Evolutionary conservation across 2,329 filamentous ascomycete genomes (phyloP), one percentile per base, ranked within the genome.

Genomic region (Corinectria fuckeliana): DNA sequence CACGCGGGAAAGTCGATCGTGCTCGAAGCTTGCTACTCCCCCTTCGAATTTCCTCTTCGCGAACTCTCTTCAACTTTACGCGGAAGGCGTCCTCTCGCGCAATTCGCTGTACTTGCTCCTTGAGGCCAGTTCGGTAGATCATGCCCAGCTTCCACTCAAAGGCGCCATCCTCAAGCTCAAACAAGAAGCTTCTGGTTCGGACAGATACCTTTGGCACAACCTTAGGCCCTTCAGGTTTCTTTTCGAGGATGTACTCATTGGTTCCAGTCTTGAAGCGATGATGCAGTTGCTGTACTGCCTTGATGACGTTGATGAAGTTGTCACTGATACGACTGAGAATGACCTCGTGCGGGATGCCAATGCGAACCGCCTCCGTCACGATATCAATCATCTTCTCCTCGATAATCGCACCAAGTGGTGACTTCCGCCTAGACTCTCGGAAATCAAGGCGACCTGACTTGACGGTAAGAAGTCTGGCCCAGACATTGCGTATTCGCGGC

Each of bases 131-230:
- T 28, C 94, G 88, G 74, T 98, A 99, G 50, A 99, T 99, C 71
- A 93, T 88, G 14, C 93, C 92, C 9, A 99, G 81, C 73, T 97
- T 98, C 91, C 93, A 99, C 74, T 99, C 95, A 70, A 99, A 99
- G 0, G 92, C 90, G 49, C 95, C 94, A 73, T 99, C 95, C 76
- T 99, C 95, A 32, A 99, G 82, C 71, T 98, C 94, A 59, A 99
- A 94, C 2, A 97, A 78, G 21, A 99, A 82, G 5, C 91, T 91
- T 68, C 91, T 91, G 54, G 90, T 90, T 50, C 93, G 87, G 9
- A 99, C 66, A 0, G 93, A 94, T 20, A 99, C 81, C 71, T 91
- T 94, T 1, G 95, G 95, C 0, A 99, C 88, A 44, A 86, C 81
- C 74, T 96, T 98, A 0, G 96, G 92, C 0, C 85, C 89, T 75